Evolutionary conservation across 352 stramenopile species (phyloP), one percentile per base, ranked within the genome.

Genomic region (Phytopythium delawarense): DNA sequence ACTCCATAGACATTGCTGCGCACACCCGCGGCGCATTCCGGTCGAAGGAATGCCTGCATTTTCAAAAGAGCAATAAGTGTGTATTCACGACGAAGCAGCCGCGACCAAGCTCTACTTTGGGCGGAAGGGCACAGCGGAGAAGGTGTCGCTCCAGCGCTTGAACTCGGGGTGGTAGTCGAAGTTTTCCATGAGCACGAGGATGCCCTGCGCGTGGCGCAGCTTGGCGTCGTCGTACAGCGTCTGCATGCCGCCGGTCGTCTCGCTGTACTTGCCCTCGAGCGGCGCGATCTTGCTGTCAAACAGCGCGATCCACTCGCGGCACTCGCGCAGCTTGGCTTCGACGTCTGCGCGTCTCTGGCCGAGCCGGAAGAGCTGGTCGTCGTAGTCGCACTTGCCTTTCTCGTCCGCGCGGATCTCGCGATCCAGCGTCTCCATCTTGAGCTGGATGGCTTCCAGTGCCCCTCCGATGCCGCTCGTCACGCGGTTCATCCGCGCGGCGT

Each of bases 91-190:
- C 1, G 16, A 23, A 54, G 48, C 6, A 11, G 1, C n/a, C 15
- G 7, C 18, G 46, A 34, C 30, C 7, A 11, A 13, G 4, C 4
- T 16, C 57, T 18, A 91, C 61, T 90, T 91, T 12, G 81, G 81
- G 34, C 66, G 71, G 64, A 96, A 96, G 0, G 86, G 86, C 44
- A 93, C 81, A 1, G 87, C 88, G 0, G 81, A 89, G 71, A 96
- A 96, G 35, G 75, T 87, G 67, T 95, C 88, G 67, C 84, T 94
- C 61, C 84, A 89, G 54, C 86, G 87, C 66, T 96, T 96, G 72
- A 92, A 96, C 62, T 91, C 84, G 7, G 88, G 88, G 60, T 96
- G 88, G 67, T 96, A 96, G 62, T 94, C 83, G 55, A 96, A 96
- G 57, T 96, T 87, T 39, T 94, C 74, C 53, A 96, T 88, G 35